Conservation (phyloP, 148 eudicot genomes). For the Vaccinium macrocarpon region DNA sequence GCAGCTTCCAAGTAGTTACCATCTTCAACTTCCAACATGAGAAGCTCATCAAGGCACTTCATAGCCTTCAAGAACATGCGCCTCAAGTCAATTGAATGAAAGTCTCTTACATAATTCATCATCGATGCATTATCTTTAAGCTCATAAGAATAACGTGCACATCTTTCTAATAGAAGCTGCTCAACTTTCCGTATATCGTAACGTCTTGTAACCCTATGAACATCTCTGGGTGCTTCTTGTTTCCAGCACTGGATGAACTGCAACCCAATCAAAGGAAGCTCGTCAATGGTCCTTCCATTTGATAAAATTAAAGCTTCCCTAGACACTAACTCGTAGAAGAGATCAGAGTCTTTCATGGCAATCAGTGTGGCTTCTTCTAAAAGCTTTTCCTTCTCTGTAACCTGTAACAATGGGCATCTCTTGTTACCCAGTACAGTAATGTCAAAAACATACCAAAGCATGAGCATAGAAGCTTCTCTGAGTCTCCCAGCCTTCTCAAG, state of each 20-base stretch:
- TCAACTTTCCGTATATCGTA: conserved; percentile 32
- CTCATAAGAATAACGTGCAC: conserved; percentile 37
- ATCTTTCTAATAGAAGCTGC: conserved; percentile 46
- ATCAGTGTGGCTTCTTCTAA: conserved; percentile 23
- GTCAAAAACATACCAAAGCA: conserved; percentile 23
- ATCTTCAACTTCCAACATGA: conserved; percentile 42
- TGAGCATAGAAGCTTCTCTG: conserved; percentile 23
- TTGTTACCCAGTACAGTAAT: neutral
- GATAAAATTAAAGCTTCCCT: conserved; percentile 32
- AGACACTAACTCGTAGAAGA: conserved; percentile 31
- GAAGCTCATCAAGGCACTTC: conserved; percentile 49
- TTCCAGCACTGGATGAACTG: conserved; percentile 57
- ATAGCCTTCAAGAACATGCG: conserved; percentile 40
- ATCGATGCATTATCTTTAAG: conserved; percentile 34
- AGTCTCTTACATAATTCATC: conserved; percentile 57
- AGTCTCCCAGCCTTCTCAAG: conserved; percentile 22
- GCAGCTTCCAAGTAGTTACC: conserved; percentile 52
- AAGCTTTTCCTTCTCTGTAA: conserved; percentile 11
- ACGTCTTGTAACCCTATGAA: neutral
- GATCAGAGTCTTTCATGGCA: conserved; percentile 20
- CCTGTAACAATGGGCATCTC: neutral
- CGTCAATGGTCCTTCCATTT: neutral
- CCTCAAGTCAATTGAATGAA: conserved; percentile 39
- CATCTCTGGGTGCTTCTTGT: conserved; percentile 14
- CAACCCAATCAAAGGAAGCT: conserved; percentile 30